Base-by-base conservation (phyloP, 805 yeast genomes). In the Pichia scutulata region DNA sequence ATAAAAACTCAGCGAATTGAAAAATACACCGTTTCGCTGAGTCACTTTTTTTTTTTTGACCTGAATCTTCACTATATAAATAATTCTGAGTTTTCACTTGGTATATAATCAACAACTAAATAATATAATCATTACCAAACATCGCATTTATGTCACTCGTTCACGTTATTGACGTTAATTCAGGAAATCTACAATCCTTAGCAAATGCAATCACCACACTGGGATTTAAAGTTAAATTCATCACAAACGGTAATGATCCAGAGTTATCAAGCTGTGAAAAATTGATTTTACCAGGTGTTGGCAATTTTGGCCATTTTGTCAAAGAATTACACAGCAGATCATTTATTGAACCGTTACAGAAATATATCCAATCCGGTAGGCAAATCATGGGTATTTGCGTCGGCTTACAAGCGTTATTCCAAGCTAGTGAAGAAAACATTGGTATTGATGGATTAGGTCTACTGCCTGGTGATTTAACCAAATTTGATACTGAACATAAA, bases 361-460 rank as follows among this genome's bases (percentile, higher is more conserved):
- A 75, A 43, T 89, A 88, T 60, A 81, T 90, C 37, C 68, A 72
- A 8, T 71, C 85, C n/a, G 97, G 96, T 1, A 81, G 81, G 59
- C 88, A 95, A 16, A 70, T 93, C 26, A 88, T 93, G 96, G 99
- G 99, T 7, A 88, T 93, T 55, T 93, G 99, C 71, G 98, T 93
- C 41, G 99, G 99, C 8, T 72, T 93, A 50, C 99, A 93, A 66
- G 76, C 96, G 1, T 73, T 93, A 37, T 89, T 92, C 60, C 67
- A 68, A 18, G 80, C 82, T 2, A 85, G 95, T 46, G 86, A 76
- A 52, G 99, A 93, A 65, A 76, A 84, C 46, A 33, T 33, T 33
- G 37, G 19, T 33, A 33, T 33, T 7, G 37, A 33, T 7, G 95
- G 93, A n/a, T 70, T 86, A 41, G 81, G 83, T 0, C 67, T 80